Conservation (phyloP, 2,329 filamentous ascomycete species). For the Diplodia scrobiculata region DNA sequence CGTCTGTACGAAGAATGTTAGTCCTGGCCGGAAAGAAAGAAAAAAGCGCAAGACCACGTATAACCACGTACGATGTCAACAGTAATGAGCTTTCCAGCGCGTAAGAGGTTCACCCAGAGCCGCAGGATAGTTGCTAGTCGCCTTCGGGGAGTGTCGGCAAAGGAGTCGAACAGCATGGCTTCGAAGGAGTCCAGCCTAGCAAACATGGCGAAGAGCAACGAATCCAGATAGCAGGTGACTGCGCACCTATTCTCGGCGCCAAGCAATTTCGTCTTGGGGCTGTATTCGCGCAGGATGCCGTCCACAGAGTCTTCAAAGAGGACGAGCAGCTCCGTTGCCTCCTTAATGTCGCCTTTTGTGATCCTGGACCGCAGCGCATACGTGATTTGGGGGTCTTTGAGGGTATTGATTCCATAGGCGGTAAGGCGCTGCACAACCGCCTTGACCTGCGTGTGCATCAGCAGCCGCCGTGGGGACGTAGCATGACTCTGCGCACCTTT, state of each 20-base stretch:
- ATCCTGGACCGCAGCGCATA: conserved; percentile 65
- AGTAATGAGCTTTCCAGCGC: conserved; percentile 80
- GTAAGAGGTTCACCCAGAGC: conserved; percentile 90
- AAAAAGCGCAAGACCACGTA: too few species aligned
- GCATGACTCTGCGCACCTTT: conserved; percentile 38
- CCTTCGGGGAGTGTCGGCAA: conserved; percentile 69
- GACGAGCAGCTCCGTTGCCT: conserved; percentile 73
- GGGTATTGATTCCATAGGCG: conserved; percentile 55
- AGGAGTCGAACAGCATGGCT: conserved; percentile 81
- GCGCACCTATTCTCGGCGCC: conserved; percentile 83
- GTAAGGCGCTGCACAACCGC: conserved; percentile 56
- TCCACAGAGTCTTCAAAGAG: conserved; percentile 79
- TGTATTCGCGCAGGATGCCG: conserved; percentile 74
- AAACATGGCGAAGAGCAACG: conserved; percentile 94
- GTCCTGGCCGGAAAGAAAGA: background rate
- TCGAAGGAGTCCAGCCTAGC: conserved; percentile 87
- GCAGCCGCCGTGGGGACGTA: background rate
- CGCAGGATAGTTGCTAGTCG: conserved; percentile 77
- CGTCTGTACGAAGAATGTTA: conserved; percentile 58
- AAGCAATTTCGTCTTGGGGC: conserved; percentile 69
- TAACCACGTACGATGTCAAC: conserved; percentile 71
- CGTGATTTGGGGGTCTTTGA: conserved; percentile 64
- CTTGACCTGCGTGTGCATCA: conserved; percentile 49
- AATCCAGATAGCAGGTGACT: conserved; percentile 94
- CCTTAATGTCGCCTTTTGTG: conserved; percentile 69